Conservation (phyloP, 2,329 filamentous ascomycete species). For the Colletotrichum kahawae region DNA sequence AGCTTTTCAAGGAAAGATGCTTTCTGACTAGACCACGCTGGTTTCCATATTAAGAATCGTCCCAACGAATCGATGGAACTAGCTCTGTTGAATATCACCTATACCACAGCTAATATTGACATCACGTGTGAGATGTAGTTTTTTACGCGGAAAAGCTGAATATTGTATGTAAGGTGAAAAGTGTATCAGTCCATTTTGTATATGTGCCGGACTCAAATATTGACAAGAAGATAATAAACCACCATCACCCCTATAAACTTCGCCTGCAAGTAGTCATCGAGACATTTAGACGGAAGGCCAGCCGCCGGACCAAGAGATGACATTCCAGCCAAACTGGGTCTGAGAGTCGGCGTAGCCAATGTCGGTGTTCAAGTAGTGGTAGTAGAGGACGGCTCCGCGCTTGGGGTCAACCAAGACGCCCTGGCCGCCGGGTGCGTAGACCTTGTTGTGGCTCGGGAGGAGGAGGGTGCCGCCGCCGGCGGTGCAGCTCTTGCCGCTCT, state of each 20-base stretch:
- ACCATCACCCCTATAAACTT: neutral
- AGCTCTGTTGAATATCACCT: too few relatives aligned
- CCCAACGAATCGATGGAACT: too few relatives aligned
- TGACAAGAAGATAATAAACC: neutral
- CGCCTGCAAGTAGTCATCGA: too few relatives aligned
- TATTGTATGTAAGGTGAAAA: neutral
- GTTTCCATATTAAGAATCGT: too few relatives aligned
- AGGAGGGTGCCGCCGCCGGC: slow-evolving; percentile 67
- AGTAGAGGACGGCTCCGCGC: slow-evolving; percentile 46
- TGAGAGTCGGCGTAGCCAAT: slow-evolving; percentile 40
- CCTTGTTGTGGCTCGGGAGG: slow-evolving; percentile 60
- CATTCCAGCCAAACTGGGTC: slow-evolving; percentile 58
- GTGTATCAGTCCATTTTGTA: neutral
- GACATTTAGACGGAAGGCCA: slow-evolving; percentile 44
- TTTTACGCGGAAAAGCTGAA: neutral
- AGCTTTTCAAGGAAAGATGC: neutral
- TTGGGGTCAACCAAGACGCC: slow-evolving; percentile 38
- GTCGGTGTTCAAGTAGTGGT: slow-evolving; percentile 40
- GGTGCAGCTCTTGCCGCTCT: slow-evolving; percentile 57
- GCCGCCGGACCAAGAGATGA: slow-evolving; percentile 50
- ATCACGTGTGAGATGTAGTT: neutral
- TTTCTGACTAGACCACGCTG: too few relatives aligned
- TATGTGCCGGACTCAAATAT: neutral
- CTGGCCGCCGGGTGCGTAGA: slow-evolving; percentile 72
- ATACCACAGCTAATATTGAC: too few relatives aligned